Conservation (phyloP, 1,139 yeast genomes). For the Geotrichum australiense region DNA sequence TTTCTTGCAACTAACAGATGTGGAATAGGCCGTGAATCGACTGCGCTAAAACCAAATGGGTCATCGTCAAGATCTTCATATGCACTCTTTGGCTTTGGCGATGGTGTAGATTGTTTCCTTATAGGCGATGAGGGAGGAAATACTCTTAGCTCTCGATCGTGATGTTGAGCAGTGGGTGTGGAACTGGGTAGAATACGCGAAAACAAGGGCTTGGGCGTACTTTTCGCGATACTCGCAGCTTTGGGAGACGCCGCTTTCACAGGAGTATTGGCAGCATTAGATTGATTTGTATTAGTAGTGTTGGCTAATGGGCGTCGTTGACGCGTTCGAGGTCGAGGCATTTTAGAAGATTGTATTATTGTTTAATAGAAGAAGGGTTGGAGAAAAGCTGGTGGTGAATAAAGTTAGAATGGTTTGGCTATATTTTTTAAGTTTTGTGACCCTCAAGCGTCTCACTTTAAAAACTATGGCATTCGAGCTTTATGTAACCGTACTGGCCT, state of each 20-base stretch:
- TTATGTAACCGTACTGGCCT: too few relatives aligned
- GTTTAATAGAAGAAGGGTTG: too few relatives aligned
- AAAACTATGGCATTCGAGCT: too few relatives aligned
- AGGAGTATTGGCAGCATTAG: background rate
- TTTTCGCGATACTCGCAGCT: too few relatives aligned
- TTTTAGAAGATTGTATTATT: background rate
- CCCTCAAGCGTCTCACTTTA: too few relatives aligned
- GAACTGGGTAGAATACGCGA: background rate
- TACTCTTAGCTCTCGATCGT: background rate
- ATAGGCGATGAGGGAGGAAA: background rate
- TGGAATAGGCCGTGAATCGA: slow-evolving; percentile 4
- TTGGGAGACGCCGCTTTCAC: background rate
- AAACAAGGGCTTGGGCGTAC: background rate
- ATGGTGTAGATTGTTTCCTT: background rate
- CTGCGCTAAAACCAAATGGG: slow-evolving; percentile 10
- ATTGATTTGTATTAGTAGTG: background rate
- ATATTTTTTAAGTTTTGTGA: too few relatives aligned
- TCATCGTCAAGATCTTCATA: slow-evolving; percentile 3
- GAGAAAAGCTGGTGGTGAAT: too few relatives aligned
- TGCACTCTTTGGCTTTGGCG: background rate
- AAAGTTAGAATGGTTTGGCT: too few relatives aligned
- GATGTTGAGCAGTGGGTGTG: background rate
- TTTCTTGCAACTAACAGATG: background rate
- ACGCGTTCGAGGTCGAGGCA: slow-evolving; percentile 9
- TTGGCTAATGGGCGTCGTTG: slow-evolving; percentile 2